Conservation (phyloP, 2,329 filamentous ascomycete genomes). For the Madurella mycetomatis region DNA sequence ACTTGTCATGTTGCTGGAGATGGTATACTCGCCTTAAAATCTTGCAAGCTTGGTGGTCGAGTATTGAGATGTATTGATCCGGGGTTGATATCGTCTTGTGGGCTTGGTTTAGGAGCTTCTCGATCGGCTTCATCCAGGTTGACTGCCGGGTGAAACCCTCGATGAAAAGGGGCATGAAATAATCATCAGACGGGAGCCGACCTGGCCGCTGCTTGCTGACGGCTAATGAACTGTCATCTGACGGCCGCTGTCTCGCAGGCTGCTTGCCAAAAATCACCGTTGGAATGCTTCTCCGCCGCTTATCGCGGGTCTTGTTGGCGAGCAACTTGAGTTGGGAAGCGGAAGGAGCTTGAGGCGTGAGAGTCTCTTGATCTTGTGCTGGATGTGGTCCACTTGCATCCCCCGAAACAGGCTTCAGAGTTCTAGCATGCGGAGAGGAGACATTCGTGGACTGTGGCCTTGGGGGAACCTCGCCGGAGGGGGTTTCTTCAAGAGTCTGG, state of each 20-base stretch:
- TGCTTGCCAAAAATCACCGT: conserved; percentile 76
- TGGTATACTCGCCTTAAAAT: conserved; percentile 84
- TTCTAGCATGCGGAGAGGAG: background rate
- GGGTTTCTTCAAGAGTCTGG: background rate
- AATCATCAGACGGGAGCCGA: conserved; percentile 53
- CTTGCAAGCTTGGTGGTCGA: conserved; percentile 82
- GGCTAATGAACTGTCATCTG: conserved; percentile 43
- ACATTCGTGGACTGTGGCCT: background rate
- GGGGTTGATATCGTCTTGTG: conserved; percentile 86
- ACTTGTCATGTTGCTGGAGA: conserved; percentile 84
- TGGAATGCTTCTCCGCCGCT: conserved; percentile 62
- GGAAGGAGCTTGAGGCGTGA: conserved; percentile 8
- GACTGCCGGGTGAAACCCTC: conserved; percentile 52
- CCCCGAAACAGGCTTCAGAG: background rate
- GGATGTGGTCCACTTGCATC: background rate
- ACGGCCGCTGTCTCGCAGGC: conserved; percentile 36
- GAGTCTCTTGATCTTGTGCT: background rate
- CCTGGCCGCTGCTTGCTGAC: conserved; percentile 38
- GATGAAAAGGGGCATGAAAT: conserved; percentile 60
- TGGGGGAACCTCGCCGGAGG: background rate
- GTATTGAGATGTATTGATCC: conserved; percentile 76
- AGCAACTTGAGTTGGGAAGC: conserved; percentile 20
- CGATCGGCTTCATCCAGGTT: conserved; percentile 58
- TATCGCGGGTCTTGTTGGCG: conserved; percentile 46
- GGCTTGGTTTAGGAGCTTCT: conserved; percentile 72